These are phyloP conservation scores for Bipolaris gigantea DNA, from an alignment of 2,329 filamentous ascomycete species.

Conservation along the genomic window DNA sequence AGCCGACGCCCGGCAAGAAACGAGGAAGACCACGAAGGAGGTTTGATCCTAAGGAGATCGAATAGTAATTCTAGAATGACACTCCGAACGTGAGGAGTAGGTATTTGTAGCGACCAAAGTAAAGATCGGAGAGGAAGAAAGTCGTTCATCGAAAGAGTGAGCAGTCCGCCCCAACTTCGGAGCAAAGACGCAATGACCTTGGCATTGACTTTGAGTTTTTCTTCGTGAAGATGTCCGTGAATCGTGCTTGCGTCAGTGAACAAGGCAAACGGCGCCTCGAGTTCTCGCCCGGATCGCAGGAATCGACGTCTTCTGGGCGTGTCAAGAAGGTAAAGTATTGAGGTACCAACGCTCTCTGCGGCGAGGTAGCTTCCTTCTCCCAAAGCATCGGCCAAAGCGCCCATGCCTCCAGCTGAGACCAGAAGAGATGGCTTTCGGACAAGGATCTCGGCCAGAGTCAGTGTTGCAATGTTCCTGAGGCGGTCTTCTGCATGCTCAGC, in stretches of 20 bases:
- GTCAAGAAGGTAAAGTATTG: slow-evolving; percentile 89
- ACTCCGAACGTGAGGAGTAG: slow-evolving; percentile 62
- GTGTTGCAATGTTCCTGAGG: slow-evolving; percentile 83
- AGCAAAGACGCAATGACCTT: slow-evolving; percentile 90
- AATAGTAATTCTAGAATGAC: slow-evolving; percentile 88
- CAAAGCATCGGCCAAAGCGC: slow-evolving; percentile 86
- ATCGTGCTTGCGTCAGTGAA: slow-evolving; percentile 79
- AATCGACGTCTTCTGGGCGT: slow-evolving; percentile 78
- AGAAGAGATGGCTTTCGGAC: slow-evolving; percentile 81
- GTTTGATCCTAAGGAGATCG: slow-evolving; percentile 82
- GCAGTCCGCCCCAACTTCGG: slow-evolving; percentile 90
- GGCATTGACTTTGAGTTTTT: slow-evolving; percentile 79
- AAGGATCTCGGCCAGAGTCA: slow-evolving; percentile 90
- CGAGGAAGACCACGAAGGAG: slow-evolving; percentile 90
- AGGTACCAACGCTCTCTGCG: slow-evolving; percentile 81
- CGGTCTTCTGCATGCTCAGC: slow-evolving; percentile 86
- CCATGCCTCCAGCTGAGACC: slow-evolving; percentile 80
- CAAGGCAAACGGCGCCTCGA: slow-evolving; percentile 82
- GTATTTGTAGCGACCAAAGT: slow-evolving; percentile 65
- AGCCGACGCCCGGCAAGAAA: slow-evolving; percentile 90
- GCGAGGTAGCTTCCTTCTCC: slow-evolving; percentile 90
- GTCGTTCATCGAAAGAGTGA: slow-evolving; percentile 85
- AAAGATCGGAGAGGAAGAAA: slow-evolving; percentile 83
- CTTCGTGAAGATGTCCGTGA: slow-evolving; percentile 56
- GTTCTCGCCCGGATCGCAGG: slow-evolving; percentile 82